Percentiles rank a stretch among this genome's conserved stretches.
phyloP scores from a whole-genome alignment of 352 stramenopile species.

The Phytophthora constricta region DNA sequence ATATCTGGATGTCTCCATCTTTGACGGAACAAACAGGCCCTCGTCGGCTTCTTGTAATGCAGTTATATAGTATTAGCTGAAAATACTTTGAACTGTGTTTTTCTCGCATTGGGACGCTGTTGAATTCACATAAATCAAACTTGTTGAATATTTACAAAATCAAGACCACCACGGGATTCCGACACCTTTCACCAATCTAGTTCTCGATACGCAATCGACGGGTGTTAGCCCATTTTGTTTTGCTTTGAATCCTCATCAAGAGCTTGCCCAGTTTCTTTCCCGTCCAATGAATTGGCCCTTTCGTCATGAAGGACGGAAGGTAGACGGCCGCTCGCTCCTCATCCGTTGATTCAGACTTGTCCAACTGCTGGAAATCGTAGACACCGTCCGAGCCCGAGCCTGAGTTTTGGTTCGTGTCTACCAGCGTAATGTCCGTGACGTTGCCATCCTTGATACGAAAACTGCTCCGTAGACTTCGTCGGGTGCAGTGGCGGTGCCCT shows the following conservation, averaged over 20 bases:
- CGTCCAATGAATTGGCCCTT: neutral
- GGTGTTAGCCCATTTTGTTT: neutral
- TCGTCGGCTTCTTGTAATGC: too few species aligned
- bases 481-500: neutral
- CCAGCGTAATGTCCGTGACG: neutral
- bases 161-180: too few species aligned
- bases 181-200: too few species aligned
- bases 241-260: neutral
- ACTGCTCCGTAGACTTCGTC: neutral
- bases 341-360: neutral
- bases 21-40: too few species aligned
- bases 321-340: neutral
- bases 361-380: neutral
- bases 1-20: too few species aligned
- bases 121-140: too few species aligned
- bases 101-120: too few species aligned
- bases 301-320: neutral
- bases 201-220: neutral
- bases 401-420: neutral
- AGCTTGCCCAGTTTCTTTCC: neutral
- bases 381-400: neutral
- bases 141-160: too few species aligned
- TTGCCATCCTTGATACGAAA: slow-evolving; percentile 1
- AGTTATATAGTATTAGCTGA: too few species aligned
- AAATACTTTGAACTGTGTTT: too few species aligned